Base-by-base conservation (phyloP, 306 rosid genomes). In the Lotus japonicus region DNA sequence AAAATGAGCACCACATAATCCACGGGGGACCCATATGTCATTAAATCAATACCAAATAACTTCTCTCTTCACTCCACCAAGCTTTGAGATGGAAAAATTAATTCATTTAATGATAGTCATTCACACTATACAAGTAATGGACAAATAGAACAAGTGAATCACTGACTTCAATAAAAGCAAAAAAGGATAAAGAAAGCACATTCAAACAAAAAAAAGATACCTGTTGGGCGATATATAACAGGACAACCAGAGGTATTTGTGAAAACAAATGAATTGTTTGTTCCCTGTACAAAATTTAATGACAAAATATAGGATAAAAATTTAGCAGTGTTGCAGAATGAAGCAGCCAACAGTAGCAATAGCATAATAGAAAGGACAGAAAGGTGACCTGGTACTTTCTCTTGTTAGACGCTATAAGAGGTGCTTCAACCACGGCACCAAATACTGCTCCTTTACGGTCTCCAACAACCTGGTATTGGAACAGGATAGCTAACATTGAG, bases 341-440 rank as follows among this genome's bases (percentile, higher is more conserved):
- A 61, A 75, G 53, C 68, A 17, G 50, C 5, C 36, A 51, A 53
- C n/a, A 28, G 33, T 28, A 28, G 33, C 38, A 68, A 64, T 42
- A 49, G 17, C 50, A 50, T 17, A 3, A 53, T 36, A 9, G 21
- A 64, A 64, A 71, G 43, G 66, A 42, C n/a, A 23, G 7, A 51
- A 57, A 56, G 1, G 72, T 44, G 68, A 92, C 98, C 97, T 92
- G 94, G 76, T 92, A 92, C 80, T 82, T 90, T 81, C 74, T 88
- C 82, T 84, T 90, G 76, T 56, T 83, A 46, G 88, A 82, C 15
- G 97, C 87, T 71, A 48, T 85, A 55, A 88, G 81, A 28, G 98
- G 98, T 74, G 98, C 97, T 82, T 92, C 98, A 74, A 92, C 85
- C 82, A 92, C 69, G 73, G 96, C 89, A 19, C 97, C 98, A 86